A percentile compares a stretch with the other conserved stretches of the same genome.
Conservation (phyloP, 768 basidiomycete genomes). For the Boletus fagicola region DNA sequence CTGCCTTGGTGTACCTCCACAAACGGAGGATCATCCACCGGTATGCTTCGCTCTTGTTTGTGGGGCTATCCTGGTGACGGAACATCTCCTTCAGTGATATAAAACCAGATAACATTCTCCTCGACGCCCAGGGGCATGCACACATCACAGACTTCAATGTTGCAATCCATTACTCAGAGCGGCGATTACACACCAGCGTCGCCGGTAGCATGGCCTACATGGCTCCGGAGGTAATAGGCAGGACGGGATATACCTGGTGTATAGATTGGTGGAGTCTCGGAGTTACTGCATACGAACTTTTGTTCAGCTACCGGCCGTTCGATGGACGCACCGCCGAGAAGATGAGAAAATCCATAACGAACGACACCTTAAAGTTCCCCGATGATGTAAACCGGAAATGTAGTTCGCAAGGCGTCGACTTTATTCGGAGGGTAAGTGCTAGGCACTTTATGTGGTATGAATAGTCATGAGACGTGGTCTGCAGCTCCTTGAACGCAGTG, state of each 20-base stretch:
- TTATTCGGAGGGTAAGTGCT: conserved; percentile 60
- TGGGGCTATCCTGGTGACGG: conserved; percentile 9
- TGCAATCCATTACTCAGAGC: conserved; percentile 94
- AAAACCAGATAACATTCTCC: conserved; percentile 95
- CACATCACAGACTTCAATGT: conserved; percentile 99
- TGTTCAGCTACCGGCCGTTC: conserved; percentile 82
- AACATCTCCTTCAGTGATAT: conserved; percentile 61
- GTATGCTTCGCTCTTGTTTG: conserved; percentile 41
- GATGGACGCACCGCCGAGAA: conserved; percentile 87
- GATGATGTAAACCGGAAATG: conserved; percentile 60
- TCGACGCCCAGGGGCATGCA: conserved; percentile 92
- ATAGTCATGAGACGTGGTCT: conserved; percentile 9
- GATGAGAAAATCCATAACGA: conserved; percentile 83
- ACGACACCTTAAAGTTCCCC: conserved; percentile 76
- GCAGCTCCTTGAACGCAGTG: conserved; percentile 85
- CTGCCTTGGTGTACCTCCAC: conserved; percentile 87
- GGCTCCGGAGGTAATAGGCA: conserved; percentile 94
- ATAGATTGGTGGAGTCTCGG: conserved; percentile 98
- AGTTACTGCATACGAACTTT: conserved; percentile 85
- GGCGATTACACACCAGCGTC: conserved; percentile 84
- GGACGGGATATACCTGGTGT: conserved; percentile 89
- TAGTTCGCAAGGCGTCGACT: conserved; percentile 64
- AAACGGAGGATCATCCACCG: conserved; percentile 91
- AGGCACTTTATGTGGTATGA: background rate
- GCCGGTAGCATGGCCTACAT: conserved; percentile 99